Conservation (phyloP, 1,284 basidiomycete genomes). For the Moesziomyces sp. region DNA sequence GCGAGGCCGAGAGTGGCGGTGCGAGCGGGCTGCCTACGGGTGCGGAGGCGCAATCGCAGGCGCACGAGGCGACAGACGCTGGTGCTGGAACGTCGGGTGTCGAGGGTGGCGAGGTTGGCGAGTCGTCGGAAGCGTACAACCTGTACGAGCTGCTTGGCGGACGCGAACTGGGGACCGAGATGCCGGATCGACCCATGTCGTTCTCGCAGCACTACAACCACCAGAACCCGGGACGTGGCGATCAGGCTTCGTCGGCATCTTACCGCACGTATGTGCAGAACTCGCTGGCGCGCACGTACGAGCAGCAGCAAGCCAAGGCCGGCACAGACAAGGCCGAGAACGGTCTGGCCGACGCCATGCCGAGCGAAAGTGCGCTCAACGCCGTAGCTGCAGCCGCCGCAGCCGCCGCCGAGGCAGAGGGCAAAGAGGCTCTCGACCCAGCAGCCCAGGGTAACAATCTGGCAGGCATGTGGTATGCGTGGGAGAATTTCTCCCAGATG, state of each 20-base stretch:
- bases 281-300: slow-evolving; percentile 44
- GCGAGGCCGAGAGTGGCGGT: slow-evolving; percentile 4
- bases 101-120: slow-evolving; percentile 7
- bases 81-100: neutral
- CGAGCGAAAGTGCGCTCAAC: slow-evolving; percentile 42
- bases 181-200: slow-evolving; percentile 51
- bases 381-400: slow-evolving; percentile 43
- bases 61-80: slow-evolving; percentile 17
- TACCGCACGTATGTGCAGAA: slow-evolving; percentile 45
- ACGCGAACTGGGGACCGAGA: slow-evolving; percentile 18
- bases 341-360: slow-evolving; percentile 21
- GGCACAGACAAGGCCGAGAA: slow-evolving; percentile 13
- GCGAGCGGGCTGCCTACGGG: neutral
- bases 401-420: slow-evolving; percentile 26
- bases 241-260: slow-evolving; percentile 36
- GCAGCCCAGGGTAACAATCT: slow-evolving; percentile 38
- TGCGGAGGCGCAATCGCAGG: neutral
- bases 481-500: slow-evolving; percentile 55
- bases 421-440: slow-evolving; percentile 28
- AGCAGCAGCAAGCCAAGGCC: slow-evolving; percentile 31
- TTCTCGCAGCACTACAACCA: slow-evolving; percentile 56
- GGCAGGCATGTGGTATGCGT: slow-evolving; percentile 46
- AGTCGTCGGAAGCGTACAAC: slow-evolving; percentile 36
- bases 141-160: slow-evolving; percentile 45
- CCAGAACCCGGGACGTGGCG: slow-evolving; percentile 34